Evolutionary conservation across 306 rosid genomes (phyloP), one percentile per base, ranked within the genome.

Genomic region (Gillenia trifoliata): DNA sequence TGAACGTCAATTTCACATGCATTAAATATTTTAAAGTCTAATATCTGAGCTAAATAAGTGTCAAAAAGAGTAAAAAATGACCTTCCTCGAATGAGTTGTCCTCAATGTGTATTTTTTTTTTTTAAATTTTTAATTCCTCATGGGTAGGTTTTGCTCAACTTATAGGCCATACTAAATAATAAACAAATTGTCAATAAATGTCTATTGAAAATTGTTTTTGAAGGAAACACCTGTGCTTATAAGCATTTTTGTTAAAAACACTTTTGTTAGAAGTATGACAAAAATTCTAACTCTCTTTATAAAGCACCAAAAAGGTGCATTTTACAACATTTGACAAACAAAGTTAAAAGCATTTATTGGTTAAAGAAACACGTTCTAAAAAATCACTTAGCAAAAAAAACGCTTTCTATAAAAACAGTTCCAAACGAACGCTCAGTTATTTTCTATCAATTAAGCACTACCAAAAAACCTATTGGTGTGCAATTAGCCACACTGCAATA

Each of bases 401-500:
- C 19, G 8, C 4, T 47, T 47, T 0, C 52, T 15, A 15, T 19
- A 1, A 0, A 45, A 15, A 5, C 8, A 45, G 20, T 45, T 16
- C 17, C 52, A 47, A 16, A 47, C 6, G 0, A 47, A 47, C 8
- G 2, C 20, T 5, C 19, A 3, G 16, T 45, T 45, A 45, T 13
- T 47, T 47, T 47, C 17, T 47, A 11, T 40, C 45, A 40, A 40
- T 40, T 40, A 15, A 47, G 52, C 20, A 47, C 52, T 5, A 5
- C 20, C n/a, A n/a, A 47, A 16, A 16, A 47, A 47, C 20, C 52
- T 15, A 47, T 47, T 47, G 52, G 52, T 47, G 52, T 47, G 52
- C 20, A 47, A 16, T 47, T 47, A 47, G 68, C 68, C 76, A 72
- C 76, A 60, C 57, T 41, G 41, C 76, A 59, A 25, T 4, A 36